phyloP scores from a whole-genome alignment of 225 moss, liverwort and hornwort genomes.

The Thuidium tamariscinum region DNA sequence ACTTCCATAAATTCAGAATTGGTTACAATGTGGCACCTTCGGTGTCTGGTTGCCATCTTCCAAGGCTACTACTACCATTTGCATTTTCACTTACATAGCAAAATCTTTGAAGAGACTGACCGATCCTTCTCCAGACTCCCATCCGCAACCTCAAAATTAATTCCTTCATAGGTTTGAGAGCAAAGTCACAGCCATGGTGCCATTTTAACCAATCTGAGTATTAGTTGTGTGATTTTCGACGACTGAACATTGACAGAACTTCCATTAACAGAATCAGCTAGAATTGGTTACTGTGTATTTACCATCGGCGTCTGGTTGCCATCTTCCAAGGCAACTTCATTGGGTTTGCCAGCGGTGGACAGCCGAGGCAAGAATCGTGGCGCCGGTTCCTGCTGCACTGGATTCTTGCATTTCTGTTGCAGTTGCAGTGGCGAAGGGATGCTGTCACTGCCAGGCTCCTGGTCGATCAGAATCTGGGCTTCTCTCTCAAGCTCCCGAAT shows the following conservation, averaged over 20 bases:
- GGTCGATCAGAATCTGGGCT: conserved; percentile 3
- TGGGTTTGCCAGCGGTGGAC: background rate
- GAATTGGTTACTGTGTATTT: background rate
- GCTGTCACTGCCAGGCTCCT: background rate
- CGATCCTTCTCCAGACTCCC: background rate
- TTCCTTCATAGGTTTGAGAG: background rate
- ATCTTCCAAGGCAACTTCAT: background rate
- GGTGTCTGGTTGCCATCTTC: background rate
- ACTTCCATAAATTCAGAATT: background rate
- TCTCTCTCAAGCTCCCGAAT: conserved; percentile 34
- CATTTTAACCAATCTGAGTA: background rate
- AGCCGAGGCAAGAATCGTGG: background rate
- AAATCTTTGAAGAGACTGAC: background rate
- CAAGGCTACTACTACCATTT: background rate
- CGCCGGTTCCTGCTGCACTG: background rate
- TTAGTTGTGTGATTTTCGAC: background rate
- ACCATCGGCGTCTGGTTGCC: background rate
- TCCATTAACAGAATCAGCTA: background rate
- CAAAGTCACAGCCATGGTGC: background rate
- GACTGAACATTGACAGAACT: background rate
- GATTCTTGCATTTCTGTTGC: background rate
- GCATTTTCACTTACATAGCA: background rate
- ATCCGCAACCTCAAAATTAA: background rate
- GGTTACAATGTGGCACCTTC: background rate
- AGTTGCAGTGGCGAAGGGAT: background rate